Conservation (phyloP, 1,139 yeast species). For the Geotrichum aggregatum region DNA sequence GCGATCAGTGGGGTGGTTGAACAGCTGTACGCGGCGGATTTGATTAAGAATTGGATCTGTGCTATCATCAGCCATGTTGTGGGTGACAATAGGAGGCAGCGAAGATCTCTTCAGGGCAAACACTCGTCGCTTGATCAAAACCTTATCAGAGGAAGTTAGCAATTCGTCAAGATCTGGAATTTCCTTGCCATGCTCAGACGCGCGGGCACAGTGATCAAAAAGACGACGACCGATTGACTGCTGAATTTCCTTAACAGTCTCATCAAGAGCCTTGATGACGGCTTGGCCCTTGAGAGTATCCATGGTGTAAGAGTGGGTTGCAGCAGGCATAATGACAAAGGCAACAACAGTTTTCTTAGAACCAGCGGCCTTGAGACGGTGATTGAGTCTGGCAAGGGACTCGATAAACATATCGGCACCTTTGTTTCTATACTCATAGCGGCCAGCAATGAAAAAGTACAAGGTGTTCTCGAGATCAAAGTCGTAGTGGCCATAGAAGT, state of each 20-base stretch:
- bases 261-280: conserved; percentile 84
- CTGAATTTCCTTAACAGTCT: conserved; percentile 85
- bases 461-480: conserved; percentile 90
- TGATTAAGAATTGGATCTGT: conserved; percentile 88
- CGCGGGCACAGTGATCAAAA: conserved; percentile 85
- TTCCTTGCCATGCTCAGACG: conserved; percentile 59
- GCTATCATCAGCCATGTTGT: conserved; percentile 90
- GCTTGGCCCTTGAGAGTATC: conserved; percentile 97
- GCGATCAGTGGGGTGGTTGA: conserved; percentile 83
- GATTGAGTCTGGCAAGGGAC: conserved; percentile 85
- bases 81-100: conserved; percentile 93
- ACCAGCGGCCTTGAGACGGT: conserved; percentile 71
- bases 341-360: conserved; percentile 93
- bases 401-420: conserved; percentile 96
- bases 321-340: conserved; percentile 95
- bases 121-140: conserved; percentile 83
- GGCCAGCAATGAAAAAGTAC: conserved; percentile 93
- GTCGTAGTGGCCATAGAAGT: conserved; percentile 93
- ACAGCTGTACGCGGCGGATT: conserved; percentile 84
- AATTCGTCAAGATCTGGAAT: conserved; percentile 71
- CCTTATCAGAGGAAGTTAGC: conserved; percentile 83
- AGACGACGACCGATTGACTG: conserved; percentile 79
- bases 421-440: conserved; percentile 94
- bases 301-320: conserved; percentile 87
- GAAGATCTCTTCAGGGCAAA: conserved; percentile 85